phyloP scores from a whole-genome alignment of 2,329 filamentous ascomycete genomes.

The Colletotrichum noveboracense region DNA sequence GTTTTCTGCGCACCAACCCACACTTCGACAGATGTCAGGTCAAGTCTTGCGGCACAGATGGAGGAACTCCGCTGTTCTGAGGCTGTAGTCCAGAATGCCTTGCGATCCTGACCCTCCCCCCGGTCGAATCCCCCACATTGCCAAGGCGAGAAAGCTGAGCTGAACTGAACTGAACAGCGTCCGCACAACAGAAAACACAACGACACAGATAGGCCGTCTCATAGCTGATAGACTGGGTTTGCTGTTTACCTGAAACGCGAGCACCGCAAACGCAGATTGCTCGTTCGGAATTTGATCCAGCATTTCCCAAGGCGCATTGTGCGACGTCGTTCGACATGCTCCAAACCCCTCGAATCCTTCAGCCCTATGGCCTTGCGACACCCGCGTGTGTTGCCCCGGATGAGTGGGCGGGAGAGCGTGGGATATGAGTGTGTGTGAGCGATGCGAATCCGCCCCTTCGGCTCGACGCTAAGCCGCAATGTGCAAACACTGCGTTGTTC shows the following conservation, averaged over 20 bases:
- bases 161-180: neutral
- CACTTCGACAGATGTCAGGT: neutral
- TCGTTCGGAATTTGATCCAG: neutral
- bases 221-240: neutral
- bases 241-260: neutral
- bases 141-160: neutral
- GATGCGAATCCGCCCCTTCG: conserved; percentile 6
- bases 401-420: neutral
- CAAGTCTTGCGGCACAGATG: neutral
- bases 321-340: neutral
- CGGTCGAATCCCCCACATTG: neutral
- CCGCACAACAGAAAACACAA: neutral
- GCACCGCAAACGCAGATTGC: neutral
- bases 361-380: conserved; percentile 10
- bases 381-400: neutral
- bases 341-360: conserved; percentile 12
- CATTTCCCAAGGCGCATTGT: neutral
- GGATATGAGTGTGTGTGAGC: neutral
- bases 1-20: neutral
- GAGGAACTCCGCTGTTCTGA: neutral
- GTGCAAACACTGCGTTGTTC: neutral
- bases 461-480: conserved; percentile 10
- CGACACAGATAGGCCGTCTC: neutral
- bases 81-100: neutral
- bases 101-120: neutral